These are phyloP conservation scores for Maudiozyma pseudohumilis DNA, from an alignment of 805 yeast species.

Conservation along the genomic window DNA sequence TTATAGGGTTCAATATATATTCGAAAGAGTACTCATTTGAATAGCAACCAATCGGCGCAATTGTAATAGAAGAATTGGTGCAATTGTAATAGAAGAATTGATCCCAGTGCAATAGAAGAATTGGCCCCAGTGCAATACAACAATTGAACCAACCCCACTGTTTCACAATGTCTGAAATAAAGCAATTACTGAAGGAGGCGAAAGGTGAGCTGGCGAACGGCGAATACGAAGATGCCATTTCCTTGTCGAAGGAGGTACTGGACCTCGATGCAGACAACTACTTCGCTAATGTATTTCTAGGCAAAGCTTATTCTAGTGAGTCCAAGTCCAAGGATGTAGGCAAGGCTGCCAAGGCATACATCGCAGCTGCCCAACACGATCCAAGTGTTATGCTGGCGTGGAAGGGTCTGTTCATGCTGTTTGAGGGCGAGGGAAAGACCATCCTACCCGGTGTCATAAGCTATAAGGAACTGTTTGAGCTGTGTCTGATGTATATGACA, in stretches of 20 bases:
- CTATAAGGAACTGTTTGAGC: slow-evolving; percentile 35
- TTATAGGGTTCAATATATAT: no score
- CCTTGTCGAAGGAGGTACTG: slow-evolving; percentile 45
- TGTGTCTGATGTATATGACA: slow-evolving; percentile 37
- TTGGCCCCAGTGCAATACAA: no score
- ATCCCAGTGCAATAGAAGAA: no score
- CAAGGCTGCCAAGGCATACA: slow-evolving; percentile 30
- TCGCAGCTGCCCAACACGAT: slow-evolving; percentile 40
- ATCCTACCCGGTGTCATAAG: slow-evolving; percentile 29
- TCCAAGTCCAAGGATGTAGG: slow-evolving; percentile 5
- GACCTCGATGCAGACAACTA: slow-evolving; percentile 47
- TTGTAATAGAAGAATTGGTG: no score
- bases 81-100: no score
- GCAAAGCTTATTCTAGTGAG: slow-evolving; percentile 50
- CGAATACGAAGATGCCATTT: slow-evolving; percentile 55
- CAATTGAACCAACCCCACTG: no score
- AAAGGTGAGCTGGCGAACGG: slow-evolving; percentile 41
- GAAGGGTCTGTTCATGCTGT: slow-evolving; percentile 62
- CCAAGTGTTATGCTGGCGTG: slow-evolving; percentile 54
- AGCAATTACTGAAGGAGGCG: slow-evolving; percentile 38
- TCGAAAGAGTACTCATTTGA: no score
- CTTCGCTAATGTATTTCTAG: slow-evolving; percentile 60
- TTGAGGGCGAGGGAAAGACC: slow-evolving; percentile 23
- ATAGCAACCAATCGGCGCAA: no score
- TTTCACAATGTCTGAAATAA: slow-evolving; percentile 29